Evolutionary conservation across 1,284 basidiomycete genomes (phyloP), one percentile per base, ranked within the genome.

Genomic region (Marasmius sp.): DNA sequence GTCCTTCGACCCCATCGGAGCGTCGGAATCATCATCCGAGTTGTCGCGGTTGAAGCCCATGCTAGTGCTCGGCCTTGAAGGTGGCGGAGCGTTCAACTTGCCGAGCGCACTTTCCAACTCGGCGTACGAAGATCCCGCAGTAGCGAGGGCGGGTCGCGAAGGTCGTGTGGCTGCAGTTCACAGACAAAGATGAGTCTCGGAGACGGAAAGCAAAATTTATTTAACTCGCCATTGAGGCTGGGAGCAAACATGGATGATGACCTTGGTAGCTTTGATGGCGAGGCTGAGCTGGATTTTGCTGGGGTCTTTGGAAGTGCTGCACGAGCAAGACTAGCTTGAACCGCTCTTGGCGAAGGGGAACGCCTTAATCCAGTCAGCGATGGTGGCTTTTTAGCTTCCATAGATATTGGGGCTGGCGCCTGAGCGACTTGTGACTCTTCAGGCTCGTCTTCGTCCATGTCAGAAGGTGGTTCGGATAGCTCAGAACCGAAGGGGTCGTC

Each of bases 81-180:
- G 88, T 1, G 85, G 77, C 0, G 85, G 85, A 69, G 81, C 81
- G 41, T 80, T 79, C n/a, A 91, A 75, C 67, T 84, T 86, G 67
- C 88, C 83, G 20, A 90, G 74, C 1, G 87, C 87, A 64, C 79
- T 78, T 11, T 85, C 83, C 11, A 90, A 75, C 2, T 77, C 87
- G 4, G 82, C 78, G 33, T 81, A 62, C 0, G 80, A 79, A n/a
- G 79, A 80, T 18, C 52, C 52, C 5, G 27, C 52, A 6, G 38
- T 36, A 8, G 52, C 52, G 3, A 54, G 37, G n/a, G 27, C 37
- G n/a, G 52, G 52, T 18, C 52, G 33, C n/a, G 34, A 54, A 14
- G 10, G 5, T n/a, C 38, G 34, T 8, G 6, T n/a, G 8, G 11
- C 52, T 54, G 16, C 18, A 20, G 18, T 49, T 10, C 14, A 20